phyloP scores from a whole-genome alignment of 768 basidiomycete genomes.

The Russula foetens region DNA sequence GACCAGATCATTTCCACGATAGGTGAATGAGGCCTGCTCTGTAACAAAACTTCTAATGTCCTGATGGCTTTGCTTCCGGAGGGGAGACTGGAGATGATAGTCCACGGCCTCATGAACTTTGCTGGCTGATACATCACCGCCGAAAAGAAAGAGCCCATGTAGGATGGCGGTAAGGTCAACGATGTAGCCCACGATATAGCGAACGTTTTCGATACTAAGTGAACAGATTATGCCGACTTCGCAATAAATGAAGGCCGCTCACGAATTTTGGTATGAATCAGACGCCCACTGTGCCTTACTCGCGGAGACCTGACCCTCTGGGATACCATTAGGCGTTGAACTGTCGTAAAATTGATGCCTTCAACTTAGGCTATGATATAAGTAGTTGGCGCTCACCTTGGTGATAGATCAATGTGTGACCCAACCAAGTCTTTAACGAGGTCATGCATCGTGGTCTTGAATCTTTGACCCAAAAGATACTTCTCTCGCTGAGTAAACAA shows the following conservation, averaged over 20 bases:
- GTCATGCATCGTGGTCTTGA: background rate
- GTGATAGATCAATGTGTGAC: too few species aligned
- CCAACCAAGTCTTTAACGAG: background rate
- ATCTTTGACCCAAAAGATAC: background rate
- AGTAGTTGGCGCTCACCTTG: too few species aligned
- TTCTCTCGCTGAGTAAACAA: background rate
- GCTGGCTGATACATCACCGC: background rate
- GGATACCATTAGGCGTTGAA: background rate
- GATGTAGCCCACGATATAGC: constrained; percentile 6
- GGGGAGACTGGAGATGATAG: background rate
- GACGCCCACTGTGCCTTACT: background rate
- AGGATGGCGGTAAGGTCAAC: background rate
- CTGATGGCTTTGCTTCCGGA: background rate
- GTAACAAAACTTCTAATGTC: background rate
- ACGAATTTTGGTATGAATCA: background rate
- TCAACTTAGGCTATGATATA: too few species aligned
- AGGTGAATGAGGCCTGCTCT: background rate
- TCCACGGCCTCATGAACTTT: background rate
- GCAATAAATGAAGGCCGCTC: background rate
- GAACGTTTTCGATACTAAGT: background rate
- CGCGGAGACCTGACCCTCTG: too few species aligned
- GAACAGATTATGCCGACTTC: background rate
- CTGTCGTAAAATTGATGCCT: background rate
- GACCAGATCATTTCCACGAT: background rate
- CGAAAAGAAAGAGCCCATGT: background rate